Conservation (phyloP, 2,329 filamentous ascomycete species). For the Ceratocystis destructans region DNA sequence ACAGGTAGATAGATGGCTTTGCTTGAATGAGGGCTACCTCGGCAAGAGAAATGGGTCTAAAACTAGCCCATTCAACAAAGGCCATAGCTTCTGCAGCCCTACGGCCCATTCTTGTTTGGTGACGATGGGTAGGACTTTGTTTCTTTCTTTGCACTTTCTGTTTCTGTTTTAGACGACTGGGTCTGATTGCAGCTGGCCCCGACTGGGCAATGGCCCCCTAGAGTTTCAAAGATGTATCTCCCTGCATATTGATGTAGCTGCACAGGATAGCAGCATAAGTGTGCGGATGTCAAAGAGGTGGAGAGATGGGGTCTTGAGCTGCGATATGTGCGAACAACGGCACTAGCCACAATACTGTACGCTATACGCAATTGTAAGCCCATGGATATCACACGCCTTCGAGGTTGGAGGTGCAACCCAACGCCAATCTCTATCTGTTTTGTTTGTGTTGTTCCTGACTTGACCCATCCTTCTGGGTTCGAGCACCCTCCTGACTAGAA, state of each 20-base stretch:
- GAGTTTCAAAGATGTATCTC: neutral
- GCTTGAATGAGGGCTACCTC: neutral
- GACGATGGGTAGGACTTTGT: neutral
- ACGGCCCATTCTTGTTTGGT: neutral
- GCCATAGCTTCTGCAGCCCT: constrained; percentile 3
- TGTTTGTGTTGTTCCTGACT: neutral
- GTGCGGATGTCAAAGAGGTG: neutral
- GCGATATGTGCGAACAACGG: neutral
- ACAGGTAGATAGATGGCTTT: neutral
- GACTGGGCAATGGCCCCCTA: neutral
- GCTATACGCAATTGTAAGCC: neutral
- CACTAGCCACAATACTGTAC: neutral
- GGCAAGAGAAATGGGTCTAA: neutral
- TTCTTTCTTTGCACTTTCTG: neutral
- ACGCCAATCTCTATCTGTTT: neutral
- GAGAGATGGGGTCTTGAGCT: neutral
- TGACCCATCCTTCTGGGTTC: neutral
- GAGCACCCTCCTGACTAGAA: neutral
- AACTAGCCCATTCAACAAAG: neutral
- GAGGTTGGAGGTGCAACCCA: neutral
- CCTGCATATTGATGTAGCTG: neutral
- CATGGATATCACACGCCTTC: neutral
- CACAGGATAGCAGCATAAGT: neutral
- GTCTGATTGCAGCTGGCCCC: neutral
- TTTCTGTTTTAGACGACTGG: neutral